These are phyloP conservation scores for Tulasnella sp. DNA, from an alignment of 768 basidiomycete species.

Conservation along the genomic window DNA sequence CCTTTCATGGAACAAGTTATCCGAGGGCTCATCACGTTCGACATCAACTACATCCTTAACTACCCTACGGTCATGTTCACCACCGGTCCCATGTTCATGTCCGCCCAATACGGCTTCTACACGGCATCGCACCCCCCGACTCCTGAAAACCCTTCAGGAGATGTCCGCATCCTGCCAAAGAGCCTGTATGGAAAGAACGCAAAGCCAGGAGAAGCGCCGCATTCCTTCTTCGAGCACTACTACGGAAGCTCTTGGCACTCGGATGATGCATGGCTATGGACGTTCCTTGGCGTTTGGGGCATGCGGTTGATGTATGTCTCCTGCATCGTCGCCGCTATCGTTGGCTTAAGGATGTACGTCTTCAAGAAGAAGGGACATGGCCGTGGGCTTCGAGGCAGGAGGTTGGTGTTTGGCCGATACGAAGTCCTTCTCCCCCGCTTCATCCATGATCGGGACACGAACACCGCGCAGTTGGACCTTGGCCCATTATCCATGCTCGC, in stretches of 20 bases:
- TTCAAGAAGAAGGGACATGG: slow-evolving; percentile 11
- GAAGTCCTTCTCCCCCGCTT: slow-evolving; percentile 72
- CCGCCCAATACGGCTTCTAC: slow-evolving; percentile 86
- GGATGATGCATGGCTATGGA: slow-evolving; percentile 95
- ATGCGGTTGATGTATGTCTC: slow-evolving; percentile 83
- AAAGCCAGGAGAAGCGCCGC: slow-evolving; percentile 66
- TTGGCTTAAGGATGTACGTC: slow-evolving; percentile 42
- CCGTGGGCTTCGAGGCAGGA: background rate
- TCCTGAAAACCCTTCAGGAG: slow-evolving; percentile 46
- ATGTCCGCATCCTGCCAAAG: slow-evolving; percentile 89
- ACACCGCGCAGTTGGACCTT: slow-evolving; percentile 61
- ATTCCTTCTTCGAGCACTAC: slow-evolving; percentile 94
- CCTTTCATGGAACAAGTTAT: slow-evolving; percentile 91
- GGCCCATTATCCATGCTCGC: slow-evolving; percentile 44
- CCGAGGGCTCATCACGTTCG: slow-evolving; percentile 82
- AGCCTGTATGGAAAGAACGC: slow-evolving; percentile 98
- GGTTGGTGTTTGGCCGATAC: slow-evolving; percentile 34
- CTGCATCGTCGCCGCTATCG: slow-evolving; percentile 59
- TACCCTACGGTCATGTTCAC: slow-evolving; percentile 99
- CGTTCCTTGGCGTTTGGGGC: slow-evolving; percentile 84
- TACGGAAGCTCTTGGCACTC: slow-evolving; percentile 99
- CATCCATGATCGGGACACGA: slow-evolving; percentile 53
- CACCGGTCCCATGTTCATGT: slow-evolving; percentile 98
- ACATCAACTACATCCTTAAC: slow-evolving; percentile 90
- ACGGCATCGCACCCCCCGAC: slow-evolving; percentile 56